Base-by-base conservation (phyloP, 2,329 filamentous ascomycete genomes). In the Knoxdaviesia capensis region DNA sequence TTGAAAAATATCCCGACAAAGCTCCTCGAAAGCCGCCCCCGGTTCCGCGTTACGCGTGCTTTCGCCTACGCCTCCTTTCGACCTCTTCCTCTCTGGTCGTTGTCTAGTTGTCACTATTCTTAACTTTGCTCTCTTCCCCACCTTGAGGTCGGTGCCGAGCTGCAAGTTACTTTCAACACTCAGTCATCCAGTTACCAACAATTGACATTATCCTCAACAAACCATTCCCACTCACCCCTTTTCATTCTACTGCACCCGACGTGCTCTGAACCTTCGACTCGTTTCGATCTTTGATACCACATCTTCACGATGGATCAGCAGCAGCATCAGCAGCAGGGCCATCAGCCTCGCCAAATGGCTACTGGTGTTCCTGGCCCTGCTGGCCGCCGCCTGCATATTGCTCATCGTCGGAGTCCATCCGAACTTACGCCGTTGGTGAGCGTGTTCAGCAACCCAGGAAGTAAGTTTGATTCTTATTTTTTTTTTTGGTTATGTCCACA, bases 351-450 rank as follows among this genome's bases (percentile, higher is more conserved):
- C 64, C 53, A 63, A 54, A 62, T 63, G 54, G 54, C 65, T 50
- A 68, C 68, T 56, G 71, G 71, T 54, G 70, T 76, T 46, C 67
- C 67, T 58, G 86, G 85, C 52, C 83, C 84, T 54, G 65, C 79
- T 58, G 86, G 86, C 56, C 86, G 88, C 58, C 80, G 87, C 59
- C 75, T 96, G 59, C 87, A 96, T 67, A 94, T 96, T 64, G 88
- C 88, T 56, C 88, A 96, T 68, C 81, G 88, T 58, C 80, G 88
- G 63, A 94, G 86, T 65, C 90, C 88, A 50, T 96, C 90, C 52
- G 90, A 96, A 71, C 71, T 96, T 62, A 96, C 88, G 45, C 90
- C 88, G 49, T 68, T 96, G 62, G 92, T 96, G 83, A 93, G 86
- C 85, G 84, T 76, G 84, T 85, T 73, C 61, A 61, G 68, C 49